phyloP scores from a whole-genome alignment of 2,329 filamentous ascomycete species.

The Talaromyces sp. region DNA sequence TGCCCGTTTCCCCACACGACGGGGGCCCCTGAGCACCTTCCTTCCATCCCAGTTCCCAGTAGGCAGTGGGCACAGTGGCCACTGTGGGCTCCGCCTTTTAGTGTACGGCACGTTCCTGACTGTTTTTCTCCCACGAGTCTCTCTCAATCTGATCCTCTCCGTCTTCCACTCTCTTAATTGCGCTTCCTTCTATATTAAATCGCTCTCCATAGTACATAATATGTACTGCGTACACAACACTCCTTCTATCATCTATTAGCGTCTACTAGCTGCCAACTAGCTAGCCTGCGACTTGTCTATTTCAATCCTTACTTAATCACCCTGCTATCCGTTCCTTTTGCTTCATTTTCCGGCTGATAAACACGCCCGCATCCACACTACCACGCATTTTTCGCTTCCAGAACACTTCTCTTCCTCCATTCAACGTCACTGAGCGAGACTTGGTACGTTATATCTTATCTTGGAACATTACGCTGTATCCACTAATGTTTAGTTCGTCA shows the following conservation, averaged over 20 bases:
- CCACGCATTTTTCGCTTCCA: neutral
- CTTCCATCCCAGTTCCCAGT: neutral
- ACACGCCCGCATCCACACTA: neutral
- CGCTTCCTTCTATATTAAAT: too few relatives aligned
- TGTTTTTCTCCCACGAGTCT: conserved; percentile 2
- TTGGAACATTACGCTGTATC: neutral
- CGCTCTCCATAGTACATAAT: too few relatives aligned
- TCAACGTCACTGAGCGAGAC: neutral
- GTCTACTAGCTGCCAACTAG: neutral
- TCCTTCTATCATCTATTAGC: neutral
- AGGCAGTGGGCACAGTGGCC: neutral
- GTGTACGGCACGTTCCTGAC: neutral
- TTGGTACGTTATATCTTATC: neutral
- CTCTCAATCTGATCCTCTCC: neutral
- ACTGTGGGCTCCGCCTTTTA: too few relatives aligned
- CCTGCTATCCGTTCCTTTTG: neutral
- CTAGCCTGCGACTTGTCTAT: neutral
- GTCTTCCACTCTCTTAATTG: neutral
- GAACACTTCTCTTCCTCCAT: neutral
- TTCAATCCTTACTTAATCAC: neutral
- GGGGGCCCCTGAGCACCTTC: neutral
- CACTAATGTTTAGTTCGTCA: neutral
- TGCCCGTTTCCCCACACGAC: neutral
- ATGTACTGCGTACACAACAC: neutral
- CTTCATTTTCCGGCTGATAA: neutral